Evolutionary conservation across 2,329 filamentous ascomycete genomes (phyloP), one percentile per base, ranked within the genome.

Genomic region (Diplodia seriata): DNA sequence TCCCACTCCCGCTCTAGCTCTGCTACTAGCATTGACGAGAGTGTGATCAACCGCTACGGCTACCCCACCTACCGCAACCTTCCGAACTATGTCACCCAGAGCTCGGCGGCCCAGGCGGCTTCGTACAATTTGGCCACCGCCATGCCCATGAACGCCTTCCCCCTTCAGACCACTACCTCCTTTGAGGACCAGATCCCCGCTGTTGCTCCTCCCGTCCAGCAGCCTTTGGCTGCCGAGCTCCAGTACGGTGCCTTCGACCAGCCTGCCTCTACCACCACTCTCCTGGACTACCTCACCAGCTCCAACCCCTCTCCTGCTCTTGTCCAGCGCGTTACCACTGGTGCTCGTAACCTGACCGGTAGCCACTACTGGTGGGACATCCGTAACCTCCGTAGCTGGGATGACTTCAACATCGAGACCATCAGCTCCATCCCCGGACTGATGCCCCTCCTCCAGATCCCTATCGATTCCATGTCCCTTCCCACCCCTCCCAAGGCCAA

Each of bases 311-410:
- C 92, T 26, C 91, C 94, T 20, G 90, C 90, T 50, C 84, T 97
- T 40, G 92, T 97, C 47, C 90, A 90, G 75, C 91, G 90, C 72
- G 87, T 94, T 72, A 91, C 90, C 69, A 89, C 90, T 76, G 77
- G 89, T 81, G 87, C 84, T 71, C 91, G 88, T 77, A 89, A 85
- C 74, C 86, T 85, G 79, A 90, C 86, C 74, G 92, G 90, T 78
- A 59, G 61, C 18, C 89, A 97, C 82, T 97, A 94, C 79, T 98
- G 94, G 94, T 97, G 93, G 91, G 94, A 98, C 75, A 86, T 97
- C 68, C 91, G 94, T 72, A 94, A 96, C 77, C 84, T 97, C 72
- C 89, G 92, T 70, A 86, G 89, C 70, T 97, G 94, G 94, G 86
- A 86, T 63, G 86, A 88, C 72, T 97, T 97, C 85, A 92, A 87